Percentiles rank a stretch among this genome's conserved stretches.
phyloP scores from a whole-genome alignment of 306 rosid species.

The Oxytropis ochrocephala region DNA sequence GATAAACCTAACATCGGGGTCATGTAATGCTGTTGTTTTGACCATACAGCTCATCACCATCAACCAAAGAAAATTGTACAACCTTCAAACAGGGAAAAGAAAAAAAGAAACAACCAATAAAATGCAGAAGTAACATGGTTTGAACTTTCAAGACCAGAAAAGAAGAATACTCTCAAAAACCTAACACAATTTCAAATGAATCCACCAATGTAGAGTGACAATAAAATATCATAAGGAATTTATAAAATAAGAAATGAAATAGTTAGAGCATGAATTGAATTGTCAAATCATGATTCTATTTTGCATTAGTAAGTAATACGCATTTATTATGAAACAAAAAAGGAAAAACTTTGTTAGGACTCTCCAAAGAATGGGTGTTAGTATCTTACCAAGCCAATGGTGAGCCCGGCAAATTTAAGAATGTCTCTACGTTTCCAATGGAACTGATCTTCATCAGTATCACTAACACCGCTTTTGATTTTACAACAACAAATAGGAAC shows the following conservation, averaged over 20 bases:
- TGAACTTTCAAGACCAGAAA: not conserved
- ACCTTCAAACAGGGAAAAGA: not conserved
- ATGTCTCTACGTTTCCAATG: conserved; percentile 38
- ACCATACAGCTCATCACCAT: too few species aligned
- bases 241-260: too few species aligned
- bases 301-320: not conserved
- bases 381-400: conserved; percentile 79
- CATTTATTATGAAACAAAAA: too few species aligned
- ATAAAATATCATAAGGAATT: not conserved
- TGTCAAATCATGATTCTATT: not conserved
- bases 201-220: not conserved
- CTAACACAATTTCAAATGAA: not conserved
- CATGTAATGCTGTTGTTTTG: too few species aligned
- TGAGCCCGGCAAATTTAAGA: conserved; percentile 56
- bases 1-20: too few species aligned
- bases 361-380: not conserved
- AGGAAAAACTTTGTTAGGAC: not conserved
- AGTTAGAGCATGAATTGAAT: too few species aligned
- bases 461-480: conserved; percentile 27
- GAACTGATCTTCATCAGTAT: conserved; percentile 32
- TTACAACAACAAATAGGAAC: conserved; percentile 49
- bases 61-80: too few species aligned
- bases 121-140: not conserved
- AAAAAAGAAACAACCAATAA: not conserved
- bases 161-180: not conserved